A percentile compares a stretch with the other conserved stretches of the same genome.
Evolutionary conservation across 306 rosid genomes (phyloP).

Genomic region (Vachellia collinsii): DNA sequence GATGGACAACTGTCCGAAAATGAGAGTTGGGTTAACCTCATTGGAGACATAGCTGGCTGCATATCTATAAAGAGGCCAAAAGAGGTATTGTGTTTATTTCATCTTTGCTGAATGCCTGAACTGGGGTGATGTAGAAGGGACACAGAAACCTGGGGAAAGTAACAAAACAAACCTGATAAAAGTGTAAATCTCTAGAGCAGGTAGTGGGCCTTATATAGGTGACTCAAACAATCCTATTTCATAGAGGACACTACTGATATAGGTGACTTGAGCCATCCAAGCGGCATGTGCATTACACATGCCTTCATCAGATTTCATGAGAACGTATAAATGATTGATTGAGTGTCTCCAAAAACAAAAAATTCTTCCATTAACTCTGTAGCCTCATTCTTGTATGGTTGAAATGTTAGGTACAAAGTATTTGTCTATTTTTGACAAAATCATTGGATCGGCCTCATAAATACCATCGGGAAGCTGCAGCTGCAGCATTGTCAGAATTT

Average conservation of each 20-base stretch:
- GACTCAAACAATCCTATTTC: not conserved
- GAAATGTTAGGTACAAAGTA: slow-evolving; percentile 69
- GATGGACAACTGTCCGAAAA: slow-evolving; percentile 87
- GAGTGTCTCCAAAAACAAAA: not conserved
- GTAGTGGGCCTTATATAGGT: not conserved
- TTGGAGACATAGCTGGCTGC: slow-evolving; percentile 91
- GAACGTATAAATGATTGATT: not conserved
- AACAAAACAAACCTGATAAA: not conserved
- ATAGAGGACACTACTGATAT: not conserved
- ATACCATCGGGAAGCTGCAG: slow-evolving; percentile 93
- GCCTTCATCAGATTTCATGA: not conserved
- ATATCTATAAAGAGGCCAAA: slow-evolving; percentile 94
- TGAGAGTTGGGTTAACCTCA: slow-evolving; percentile 92
- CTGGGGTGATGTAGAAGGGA: not conserved
- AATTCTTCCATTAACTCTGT: not conserved
- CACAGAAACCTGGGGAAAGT: not conserved
- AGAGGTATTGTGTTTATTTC: slow-evolving; percentile 60
- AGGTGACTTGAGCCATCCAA: not conserved
- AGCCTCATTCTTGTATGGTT: slow-evolving; percentile 16
- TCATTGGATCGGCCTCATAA: slow-evolving; percentile 77
- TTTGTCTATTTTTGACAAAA: slow-evolving; percentile 72
- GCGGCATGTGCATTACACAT: not conserved
- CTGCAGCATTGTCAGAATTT: slow-evolving; percentile 95
- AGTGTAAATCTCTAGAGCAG: not conserved
- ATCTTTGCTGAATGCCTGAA: not conserved